Percentiles rank a stretch among this genome's conserved stretches.
Conservation (phyloP, 805 yeast species). For the Monosporozyma aerobia region DNA sequence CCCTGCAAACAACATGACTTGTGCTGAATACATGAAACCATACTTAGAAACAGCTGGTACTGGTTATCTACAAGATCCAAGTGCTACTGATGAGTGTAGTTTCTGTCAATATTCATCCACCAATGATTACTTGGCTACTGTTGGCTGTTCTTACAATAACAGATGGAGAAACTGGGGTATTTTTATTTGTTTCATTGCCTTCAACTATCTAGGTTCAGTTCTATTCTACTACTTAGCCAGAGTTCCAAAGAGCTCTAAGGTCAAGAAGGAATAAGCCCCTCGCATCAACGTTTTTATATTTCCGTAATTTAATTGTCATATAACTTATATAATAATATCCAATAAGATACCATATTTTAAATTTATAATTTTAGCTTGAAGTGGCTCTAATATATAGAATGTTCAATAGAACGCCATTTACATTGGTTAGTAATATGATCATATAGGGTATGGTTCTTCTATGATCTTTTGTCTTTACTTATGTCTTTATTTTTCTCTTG, state of each 20-base stretch:
- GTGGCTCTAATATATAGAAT: too few relatives aligned
- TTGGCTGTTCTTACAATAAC: constrained; percentile 32
- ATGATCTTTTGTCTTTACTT: too few relatives aligned
- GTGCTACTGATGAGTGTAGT: constrained; percentile 42
- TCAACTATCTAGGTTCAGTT: constrained; percentile 35
- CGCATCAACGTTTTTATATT: too few relatives aligned
- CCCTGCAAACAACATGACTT: constrained; percentile 49
- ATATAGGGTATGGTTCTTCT: too few relatives aligned
- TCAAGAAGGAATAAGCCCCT: constrained; percentile 6
- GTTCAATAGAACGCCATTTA: too few relatives aligned
- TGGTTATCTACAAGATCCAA: constrained; percentile 42
- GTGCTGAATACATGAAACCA: constrained; percentile 43
- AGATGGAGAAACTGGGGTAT: constrained; percentile 59
- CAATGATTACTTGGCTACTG: constrained; percentile 44
- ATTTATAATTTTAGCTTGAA: too few relatives aligned
- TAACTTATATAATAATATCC: not conserved
- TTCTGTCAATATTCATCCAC: constrained; percentile 51
- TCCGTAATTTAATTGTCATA: not conserved
- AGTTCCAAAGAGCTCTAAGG: constrained; percentile 49
- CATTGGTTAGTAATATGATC: too few relatives aligned
- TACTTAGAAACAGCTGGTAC: constrained; percentile 29
- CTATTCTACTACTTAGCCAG: constrained; percentile 56
- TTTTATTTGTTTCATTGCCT: constrained; percentile 41
- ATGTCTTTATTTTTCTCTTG: too few relatives aligned
- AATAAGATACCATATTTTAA: not conserved